Base-by-base conservation (phyloP, 2,329 filamentous ascomycete genomes). In the Talaromyces albobiverticillius region DNA sequence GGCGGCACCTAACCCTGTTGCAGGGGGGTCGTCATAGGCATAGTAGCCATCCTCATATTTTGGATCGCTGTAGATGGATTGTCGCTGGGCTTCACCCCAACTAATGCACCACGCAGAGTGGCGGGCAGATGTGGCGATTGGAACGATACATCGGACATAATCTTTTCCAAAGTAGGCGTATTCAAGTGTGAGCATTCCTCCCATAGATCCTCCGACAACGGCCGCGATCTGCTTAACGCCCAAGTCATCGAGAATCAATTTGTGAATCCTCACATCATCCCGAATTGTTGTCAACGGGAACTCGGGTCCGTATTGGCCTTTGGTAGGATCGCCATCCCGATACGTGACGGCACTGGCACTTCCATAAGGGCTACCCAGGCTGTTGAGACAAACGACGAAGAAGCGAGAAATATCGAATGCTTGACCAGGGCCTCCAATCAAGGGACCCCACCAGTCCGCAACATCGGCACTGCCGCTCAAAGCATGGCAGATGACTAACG, bases 21-120 rank as follows among this genome's bases (percentile, higher is more conserved):
- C 79, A 0, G 94, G 94, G 31, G 92, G 92, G 62, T 97, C 90
- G 29, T 88, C 82, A 64, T 94, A 95, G 1, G 84, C 66, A 69
- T 97, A 99, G 74, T 96, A 97, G 42, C 94, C 94, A 66, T 97
- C 92, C 58, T 96, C 91, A 71, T 99, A 99, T 76, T 96, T 97
- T 29, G 94, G 94, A 69, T 99, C 94, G 36, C 90, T 92, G 74
- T 97, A 99, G 69, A 99, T 97, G 79, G 78, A 78, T 61, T 82
- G 79, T 55, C 80, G 68, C 62, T 83, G 80, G 7, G 79, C 77
- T 65, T 83, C 80, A 3, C 78, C 79, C 80, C 80, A 83, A 56
- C 79, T 80, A 53, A 83, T 83, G 42, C 79, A 80, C 80, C 80
- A 83, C 2, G 79, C 79, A 40, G 79, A 79, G 57, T 82, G 80